A percentile compares a stretch with the other conserved stretches of the same genome.
Conservation (phyloP, 345 rosid species). For the Arabis hirsuta region DNA sequence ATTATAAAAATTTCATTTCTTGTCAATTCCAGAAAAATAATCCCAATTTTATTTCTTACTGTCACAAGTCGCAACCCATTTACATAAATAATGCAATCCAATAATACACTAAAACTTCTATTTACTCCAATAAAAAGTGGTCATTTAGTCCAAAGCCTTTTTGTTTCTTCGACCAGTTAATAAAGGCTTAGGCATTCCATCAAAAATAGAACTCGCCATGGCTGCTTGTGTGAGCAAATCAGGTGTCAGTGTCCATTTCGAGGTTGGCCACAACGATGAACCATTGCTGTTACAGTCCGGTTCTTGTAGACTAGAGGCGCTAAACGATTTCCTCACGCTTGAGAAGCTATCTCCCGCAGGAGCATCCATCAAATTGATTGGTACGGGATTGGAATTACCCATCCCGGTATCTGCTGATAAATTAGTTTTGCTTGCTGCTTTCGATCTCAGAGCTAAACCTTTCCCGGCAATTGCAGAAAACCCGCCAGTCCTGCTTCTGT, state of each 20-base stretch:
- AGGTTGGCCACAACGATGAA: constrained; percentile 53
- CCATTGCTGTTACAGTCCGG: constrained; percentile 48
- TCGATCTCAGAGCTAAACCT: constrained; percentile 66
- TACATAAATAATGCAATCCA: constrained; percentile 25
- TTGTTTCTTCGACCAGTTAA: constrained; percentile 66
- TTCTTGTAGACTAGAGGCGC: constrained; percentile 77
- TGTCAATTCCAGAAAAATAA: not conserved
- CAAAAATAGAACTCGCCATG: constrained; percentile 68
- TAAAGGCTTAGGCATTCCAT: constrained; percentile 74
- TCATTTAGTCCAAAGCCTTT: constrained; percentile 73
- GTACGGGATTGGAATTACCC: constrained; percentile 30
- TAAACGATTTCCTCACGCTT: constrained; percentile 71
- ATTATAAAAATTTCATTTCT: not conserved
- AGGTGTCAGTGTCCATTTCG: constrained; percentile 66
- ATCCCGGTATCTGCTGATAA: constrained; percentile 46
- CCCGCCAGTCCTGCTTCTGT: constrained; percentile 42
- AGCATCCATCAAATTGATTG: constrained; percentile 43
- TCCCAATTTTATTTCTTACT: not conserved
- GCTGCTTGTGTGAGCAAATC: constrained; percentile 68
- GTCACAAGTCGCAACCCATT: constrained; percentile 18
- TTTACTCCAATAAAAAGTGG: constrained; percentile 16
- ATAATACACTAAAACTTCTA: constrained; percentile 21
- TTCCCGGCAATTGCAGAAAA: constrained; percentile 56
- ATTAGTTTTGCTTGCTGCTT: constrained; percentile 52
- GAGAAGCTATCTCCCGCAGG: constrained; percentile 45